Evolutionary conservation across 495 filamentous ascomycete genomes (phyloP).

Genomic region (Penicillium coffeae): DNA sequence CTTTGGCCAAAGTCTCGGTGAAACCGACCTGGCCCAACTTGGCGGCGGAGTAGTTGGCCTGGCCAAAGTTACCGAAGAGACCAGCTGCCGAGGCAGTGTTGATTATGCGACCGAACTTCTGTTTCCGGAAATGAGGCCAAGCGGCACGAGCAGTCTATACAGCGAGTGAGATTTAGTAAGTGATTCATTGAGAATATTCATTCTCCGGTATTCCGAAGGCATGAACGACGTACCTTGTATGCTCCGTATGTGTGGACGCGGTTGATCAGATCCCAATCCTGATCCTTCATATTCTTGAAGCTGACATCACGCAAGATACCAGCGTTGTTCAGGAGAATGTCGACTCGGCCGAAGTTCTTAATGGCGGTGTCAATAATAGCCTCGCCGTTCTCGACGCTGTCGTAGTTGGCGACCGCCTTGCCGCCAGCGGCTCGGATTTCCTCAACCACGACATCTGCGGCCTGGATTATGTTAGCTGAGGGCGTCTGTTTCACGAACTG

Average conservation of each 20-base stretch:
- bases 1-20: constrained; percentile 96
- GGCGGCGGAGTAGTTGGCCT: constrained; percentile 95
- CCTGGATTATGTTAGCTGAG: constrained; percentile 47
- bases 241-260: constrained; percentile 91
- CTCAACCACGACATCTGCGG: constrained; percentile 91
- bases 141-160: constrained; percentile 81
- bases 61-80: constrained; percentile 93
- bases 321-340: constrained; percentile 96
- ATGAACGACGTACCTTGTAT: constrained; percentile 66
- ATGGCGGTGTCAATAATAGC: constrained; percentile 96
- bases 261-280: constrained; percentile 94
- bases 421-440: constrained; percentile 91
- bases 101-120: constrained; percentile 95
- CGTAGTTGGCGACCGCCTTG: constrained; percentile 97
- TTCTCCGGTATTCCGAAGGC: background rate
- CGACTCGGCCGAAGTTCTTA: constrained; percentile 85
- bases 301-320: constrained; percentile 94
- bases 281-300: constrained; percentile 98
- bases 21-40: constrained; percentile 97
- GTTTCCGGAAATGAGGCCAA: constrained; percentile 97
- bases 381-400: constrained; percentile 93
- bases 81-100: constrained; percentile 95
- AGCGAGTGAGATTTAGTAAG: no score
- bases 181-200: no score
- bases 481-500: background rate